Percentiles rank a stretch among this genome's conserved stretches.
phyloP scores from a whole-genome alignment of 352 stramenopile species.

The Phytophthora cactorum region DNA sequence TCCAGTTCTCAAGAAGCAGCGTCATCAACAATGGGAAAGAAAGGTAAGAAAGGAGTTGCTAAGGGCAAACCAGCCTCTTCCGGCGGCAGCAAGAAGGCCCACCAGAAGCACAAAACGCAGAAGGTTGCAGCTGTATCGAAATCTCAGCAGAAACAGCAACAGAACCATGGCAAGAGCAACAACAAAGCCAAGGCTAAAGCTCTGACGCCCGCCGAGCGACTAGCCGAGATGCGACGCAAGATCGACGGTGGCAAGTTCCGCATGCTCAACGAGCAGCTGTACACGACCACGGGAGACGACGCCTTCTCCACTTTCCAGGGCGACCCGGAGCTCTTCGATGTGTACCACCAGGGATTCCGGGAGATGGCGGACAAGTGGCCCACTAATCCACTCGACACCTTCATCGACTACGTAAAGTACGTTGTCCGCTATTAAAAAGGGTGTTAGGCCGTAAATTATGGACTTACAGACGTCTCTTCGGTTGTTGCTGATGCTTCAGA shows the following conservation, averaged over 20 bases:
- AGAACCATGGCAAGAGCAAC: slow-evolving; percentile 30
- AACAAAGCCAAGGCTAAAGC: slow-evolving; percentile 28
- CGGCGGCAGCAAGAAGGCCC: slow-evolving; percentile 30
- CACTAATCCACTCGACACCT: slow-evolving; percentile 96
- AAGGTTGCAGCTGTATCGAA: slow-evolving; percentile 23
- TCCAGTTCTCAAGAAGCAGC: slow-evolving; percentile 17
- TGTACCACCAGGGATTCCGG: slow-evolving; percentile 98
- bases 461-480: slow-evolving; percentile 2
- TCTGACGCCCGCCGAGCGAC: slow-evolving; percentile 34
- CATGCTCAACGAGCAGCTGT: slow-evolving; percentile 99
- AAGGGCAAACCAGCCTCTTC: slow-evolving; percentile 31
- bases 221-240: slow-evolving; percentile 87
- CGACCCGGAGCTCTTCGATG: slow-evolving; percentile 96
- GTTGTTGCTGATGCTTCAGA: slow-evolving; percentile 34
- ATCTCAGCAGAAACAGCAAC: slow-evolving; percentile 33
- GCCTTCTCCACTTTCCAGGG: slow-evolving; percentile 93
- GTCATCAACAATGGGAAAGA: slow-evolving; percentile 32
- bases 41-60: slow-evolving; percentile 15
- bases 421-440: slow-evolving; percentile 5
- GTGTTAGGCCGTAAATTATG: not conserved
- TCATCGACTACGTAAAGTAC: slow-evolving; percentile 95
- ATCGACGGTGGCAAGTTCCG: slow-evolving; percentile 96
- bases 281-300: slow-evolving; percentile 93
- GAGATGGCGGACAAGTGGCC: slow-evolving; percentile 97
- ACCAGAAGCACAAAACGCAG: slow-evolving; percentile 31